Evolutionary conservation across 306 rosid genomes (phyloP).

Genomic region (Sphenostylis stenocarpa): DNA sequence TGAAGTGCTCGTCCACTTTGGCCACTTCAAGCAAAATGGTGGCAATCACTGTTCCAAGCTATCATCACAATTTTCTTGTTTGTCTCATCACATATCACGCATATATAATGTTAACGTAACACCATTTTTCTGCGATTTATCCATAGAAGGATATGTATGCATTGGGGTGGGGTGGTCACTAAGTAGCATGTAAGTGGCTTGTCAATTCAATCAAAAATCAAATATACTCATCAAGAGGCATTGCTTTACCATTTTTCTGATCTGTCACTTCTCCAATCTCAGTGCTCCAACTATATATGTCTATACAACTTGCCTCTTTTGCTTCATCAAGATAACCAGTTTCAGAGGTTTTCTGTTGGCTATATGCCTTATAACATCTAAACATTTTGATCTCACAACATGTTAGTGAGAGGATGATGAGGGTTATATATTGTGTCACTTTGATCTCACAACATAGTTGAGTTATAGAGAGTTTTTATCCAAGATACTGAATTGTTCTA

Average conservation of each 20-base stretch:
- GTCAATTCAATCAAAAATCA: slow-evolving; percentile 35
- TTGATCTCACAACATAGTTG: too few species aligned
- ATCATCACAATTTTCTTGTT: slow-evolving; percentile 24
- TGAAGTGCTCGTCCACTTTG: slow-evolving; percentile 52
- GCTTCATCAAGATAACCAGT: neutral
- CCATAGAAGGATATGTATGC: slow-evolving; percentile 16
- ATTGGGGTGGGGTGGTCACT: slow-evolving; percentile 22
- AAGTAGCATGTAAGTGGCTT: slow-evolving; percentile 34
- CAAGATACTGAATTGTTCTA: too few species aligned
- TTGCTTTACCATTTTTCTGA: slow-evolving; percentile 19
- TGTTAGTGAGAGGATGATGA: too few species aligned
- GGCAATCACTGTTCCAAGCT: slow-evolving; percentile 36
- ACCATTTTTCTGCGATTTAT: slow-evolving; percentile 32
- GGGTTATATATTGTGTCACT: too few species aligned
- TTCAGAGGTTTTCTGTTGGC: slow-evolving; percentile 19
- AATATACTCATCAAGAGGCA: slow-evolving; percentile 32
- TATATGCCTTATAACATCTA: neutral
- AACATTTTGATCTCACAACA: too few species aligned
- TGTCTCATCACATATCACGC: slow-evolving; percentile 25
- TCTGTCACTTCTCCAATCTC: slow-evolving; percentile 16
- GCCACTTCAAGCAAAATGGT: slow-evolving; percentile 47
- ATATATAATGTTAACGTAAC: neutral
- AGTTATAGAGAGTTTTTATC: too few species aligned
- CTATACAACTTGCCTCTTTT: neutral
- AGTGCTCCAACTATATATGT: slow-evolving; percentile 9